Conservation (phyloP, 306 rosid species). For the Sechiopsis laciniata region DNA sequence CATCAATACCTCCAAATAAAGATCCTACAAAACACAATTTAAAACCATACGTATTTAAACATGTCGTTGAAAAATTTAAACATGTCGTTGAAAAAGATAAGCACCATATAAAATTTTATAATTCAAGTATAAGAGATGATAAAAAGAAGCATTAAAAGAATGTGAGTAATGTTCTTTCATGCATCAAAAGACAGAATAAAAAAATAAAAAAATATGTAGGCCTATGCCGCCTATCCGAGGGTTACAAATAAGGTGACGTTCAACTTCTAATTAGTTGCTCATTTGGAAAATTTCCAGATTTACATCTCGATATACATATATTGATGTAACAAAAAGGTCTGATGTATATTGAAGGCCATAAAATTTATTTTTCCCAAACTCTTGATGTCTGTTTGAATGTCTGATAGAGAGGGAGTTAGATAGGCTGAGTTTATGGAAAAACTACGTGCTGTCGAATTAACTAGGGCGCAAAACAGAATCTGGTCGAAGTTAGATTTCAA, state of each 20-base stretch:
- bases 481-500: background rate
- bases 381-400: background rate
- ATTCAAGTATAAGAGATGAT: background rate
- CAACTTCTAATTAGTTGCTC: background rate
- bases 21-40: slow-evolving; percentile 46
- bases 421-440: background rate
- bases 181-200: background rate
- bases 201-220: background rate
- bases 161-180: background rate
- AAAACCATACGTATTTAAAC: slow-evolving; percentile 9
- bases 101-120: background rate
- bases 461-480: background rate
- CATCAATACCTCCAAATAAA: slow-evolving; percentile 68
- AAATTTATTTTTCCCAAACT: background rate
- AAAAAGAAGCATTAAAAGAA: background rate
- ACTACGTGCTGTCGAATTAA: background rate
- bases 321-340: background rate
- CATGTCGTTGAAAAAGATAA: background rate
- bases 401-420: background rate
- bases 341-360: background rate
- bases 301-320: background rate
- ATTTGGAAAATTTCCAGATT: background rate
- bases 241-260: slow-evolving; percentile 5
- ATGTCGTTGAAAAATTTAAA: background rate
- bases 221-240: background rate